These are phyloP conservation scores for Fagus sylvatica DNA, from an alignment of 306 rosid genomes.

Conservation along the genomic window DNA sequence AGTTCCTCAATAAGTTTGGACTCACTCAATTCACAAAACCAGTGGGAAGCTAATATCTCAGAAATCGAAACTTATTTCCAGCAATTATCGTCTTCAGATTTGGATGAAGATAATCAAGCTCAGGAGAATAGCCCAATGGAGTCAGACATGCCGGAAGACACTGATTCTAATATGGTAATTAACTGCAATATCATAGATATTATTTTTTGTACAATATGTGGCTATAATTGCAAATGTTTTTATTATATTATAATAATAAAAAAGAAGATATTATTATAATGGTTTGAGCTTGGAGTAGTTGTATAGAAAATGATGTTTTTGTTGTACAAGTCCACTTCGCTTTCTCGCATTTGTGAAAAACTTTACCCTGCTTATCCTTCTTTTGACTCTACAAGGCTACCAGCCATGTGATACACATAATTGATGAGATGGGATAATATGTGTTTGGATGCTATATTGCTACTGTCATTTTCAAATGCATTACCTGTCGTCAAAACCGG, in stretches of 20 bases:
- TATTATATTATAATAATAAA: not conserved
- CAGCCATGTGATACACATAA: not conserved
- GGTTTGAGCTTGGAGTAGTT: conserved; percentile 27
- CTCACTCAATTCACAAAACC: conserved; percentile 36
- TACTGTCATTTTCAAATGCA: conserved; percentile 21
- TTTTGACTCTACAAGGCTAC: conserved; percentile 27
- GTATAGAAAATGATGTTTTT: conserved; percentile 12
- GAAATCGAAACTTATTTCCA: conserved; percentile 64
- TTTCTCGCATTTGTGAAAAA: not conserved
- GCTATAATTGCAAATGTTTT: conserved; percentile 17
- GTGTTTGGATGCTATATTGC: not conserved
- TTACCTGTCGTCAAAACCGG: not conserved
- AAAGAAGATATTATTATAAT: not conserved
- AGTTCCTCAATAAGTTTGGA: too few species aligned
- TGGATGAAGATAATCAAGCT: conserved; percentile 40
- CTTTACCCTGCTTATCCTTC: conserved; percentile 3
- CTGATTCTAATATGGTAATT: conserved; percentile 51
- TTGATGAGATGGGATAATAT: not conserved
- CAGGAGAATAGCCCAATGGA: conserved; percentile 46
- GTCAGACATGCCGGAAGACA: conserved; percentile 38
- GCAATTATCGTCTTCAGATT: conserved; percentile 42
- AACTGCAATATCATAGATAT: conserved; percentile 25
- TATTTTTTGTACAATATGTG: conserved; percentile 32
- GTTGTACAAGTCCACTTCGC: not conserved
- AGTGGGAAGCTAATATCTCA: conserved; percentile 58